Evolutionary conservation across 1,284 basidiomycete species (phyloP), one percentile per base, ranked within the genome.

Genomic region (Moniliella sp.): DNA sequence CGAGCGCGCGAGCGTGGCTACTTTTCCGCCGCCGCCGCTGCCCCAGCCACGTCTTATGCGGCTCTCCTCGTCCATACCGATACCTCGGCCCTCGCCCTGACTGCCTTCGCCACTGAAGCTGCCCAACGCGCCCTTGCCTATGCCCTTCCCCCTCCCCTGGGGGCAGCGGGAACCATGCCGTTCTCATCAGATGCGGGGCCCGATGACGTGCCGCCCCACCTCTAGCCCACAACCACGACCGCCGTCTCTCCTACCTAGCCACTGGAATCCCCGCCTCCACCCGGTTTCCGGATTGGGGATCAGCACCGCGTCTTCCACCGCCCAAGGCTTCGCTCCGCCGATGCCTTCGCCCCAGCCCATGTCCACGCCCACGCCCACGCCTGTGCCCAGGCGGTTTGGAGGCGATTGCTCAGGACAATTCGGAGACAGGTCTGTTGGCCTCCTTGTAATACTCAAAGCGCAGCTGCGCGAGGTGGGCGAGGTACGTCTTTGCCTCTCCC

Each of bases 381-480:
- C n/a, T n/a, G n/a, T n/a, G n/a, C n/a, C n/a, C n/a, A n/a, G n/a
- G n/a, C n/a, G n/a, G 21, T 23, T n/a, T 23, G 7, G 21, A 23
- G 21, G 8, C 8, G 21, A 7, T 23, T 23, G 21, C 21, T 7
- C 21, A n/a, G 21, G 34, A 28, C 32, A 33, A 40, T 5, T 17
- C 31, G 19, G 34, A 36, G 8, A 43, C 51, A 25, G 45, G 47
- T 23, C 70, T 97, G 13, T 83, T 94, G 74, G 67, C 69, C 37
- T 81, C 76, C 8, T 97, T 53, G 72, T 86, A 37, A 75, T 79
- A 38, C 69, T 97, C 34, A 77, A 78, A 56, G 68, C 81, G 36
- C 66, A 69, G 29, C 66, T 93, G 25, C 69, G 73, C 41, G 75
- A 74, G 44, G 63, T 71, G 18, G 68, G 75, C 56, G 78, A 84